Evolutionary conservation across 169 alveolate genomes (phyloP), one percentile per base, ranked within the genome.

Genomic region (Eimeria nieschulzi): DNA sequence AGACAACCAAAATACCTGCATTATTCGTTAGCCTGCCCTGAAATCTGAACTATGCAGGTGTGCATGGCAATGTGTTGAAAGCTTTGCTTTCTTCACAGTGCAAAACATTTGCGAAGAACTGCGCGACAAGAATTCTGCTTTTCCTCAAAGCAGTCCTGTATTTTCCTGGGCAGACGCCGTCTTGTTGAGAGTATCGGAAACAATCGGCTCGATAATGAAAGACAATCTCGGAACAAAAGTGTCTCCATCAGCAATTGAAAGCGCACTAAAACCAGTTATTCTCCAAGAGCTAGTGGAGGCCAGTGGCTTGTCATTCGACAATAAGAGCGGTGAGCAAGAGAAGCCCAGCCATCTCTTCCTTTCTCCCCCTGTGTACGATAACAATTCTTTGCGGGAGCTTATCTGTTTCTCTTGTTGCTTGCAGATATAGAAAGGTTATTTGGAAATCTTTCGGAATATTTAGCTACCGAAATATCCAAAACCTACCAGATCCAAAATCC

Each of bases 81-180:
- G 46, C 46, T 33, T 33, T 33, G 46, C 46, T 33, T 33, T 79
- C 53, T 51, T 56, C 54, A 23, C 90, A 82, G 90, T 82, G 76
- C 78, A 82, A 21, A 61, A 61, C 33, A 61, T 61, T n/a, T 61
- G 90, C 66, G 63, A 82, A 39, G 25, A 19, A 61, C 90, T 82
- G 6, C 90, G 63, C 54, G 33, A 73, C 19, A 82, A 51, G 66
- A 78, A 82, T 61, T 26, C 78, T 12, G 39, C 61, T 55, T 53
- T 79, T 82, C 78, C 90, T 59, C 75, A 63, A 82, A 61, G 78
- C 9, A n/a, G 75, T 39, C 61, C 63, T 59, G 63, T 53, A 39
- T 46, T 78, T 54, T 59, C 90, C 10, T 82, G 90, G 90, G 59
- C 90, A 26, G 90, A 82, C 55, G 63, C 59, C 66, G 33, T 82